Evolutionary conservation across 2,329 filamentous ascomycete genomes (phyloP), one percentile per base, ranked within the genome.

Genomic region (Rhinocladiella mackenziei): DNA sequence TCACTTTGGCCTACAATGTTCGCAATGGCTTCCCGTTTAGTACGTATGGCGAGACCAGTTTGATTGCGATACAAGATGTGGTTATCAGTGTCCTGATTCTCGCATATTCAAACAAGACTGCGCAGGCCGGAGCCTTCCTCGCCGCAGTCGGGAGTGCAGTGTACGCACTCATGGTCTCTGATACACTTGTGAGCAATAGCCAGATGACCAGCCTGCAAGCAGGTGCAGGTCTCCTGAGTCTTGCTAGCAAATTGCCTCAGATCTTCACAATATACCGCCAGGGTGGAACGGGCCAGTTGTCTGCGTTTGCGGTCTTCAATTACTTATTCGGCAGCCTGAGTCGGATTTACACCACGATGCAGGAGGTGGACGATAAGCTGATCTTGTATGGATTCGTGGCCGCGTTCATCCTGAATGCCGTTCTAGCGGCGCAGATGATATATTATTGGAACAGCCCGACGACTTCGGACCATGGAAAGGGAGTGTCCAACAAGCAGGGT

Each of bases 231-330:
- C 73, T 84, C 13, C 65, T 98, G 56, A 82, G 88, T 37, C 81
- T 97, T 26, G 86, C 86, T 10, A 92, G 86, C 72, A 98, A 98
- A 76, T 65, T 94, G 43, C 92, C 92, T 32, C 92, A 98, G 74
- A 97, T 98, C 59, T 66, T 81, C 45, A 84, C 89, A 11, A 88
- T 97, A 59, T 91, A 81, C 73, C 75, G 78, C 58, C 74, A 95
- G 67, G 89, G 89, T 33, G 83, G 86, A 28, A 98, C 92, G 4
- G 92, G 94, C 17, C 92, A 98, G 74, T 75, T 98, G 65, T 96
- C 89, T 62, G 91, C 92, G 39, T 97, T 97, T 66, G 87, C 92
- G 47, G 92, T 98, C 57, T 95, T 98, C 78, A 97, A 96, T 75
- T 98, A 95, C 69, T 86, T 98, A 60, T 75, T 83, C 58, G 92